Evolutionary conservation across 2,329 filamentous ascomycete genomes (phyloP), one percentile per base, ranked within the genome.

Genomic region (Juglanconis oblonga): DNA sequence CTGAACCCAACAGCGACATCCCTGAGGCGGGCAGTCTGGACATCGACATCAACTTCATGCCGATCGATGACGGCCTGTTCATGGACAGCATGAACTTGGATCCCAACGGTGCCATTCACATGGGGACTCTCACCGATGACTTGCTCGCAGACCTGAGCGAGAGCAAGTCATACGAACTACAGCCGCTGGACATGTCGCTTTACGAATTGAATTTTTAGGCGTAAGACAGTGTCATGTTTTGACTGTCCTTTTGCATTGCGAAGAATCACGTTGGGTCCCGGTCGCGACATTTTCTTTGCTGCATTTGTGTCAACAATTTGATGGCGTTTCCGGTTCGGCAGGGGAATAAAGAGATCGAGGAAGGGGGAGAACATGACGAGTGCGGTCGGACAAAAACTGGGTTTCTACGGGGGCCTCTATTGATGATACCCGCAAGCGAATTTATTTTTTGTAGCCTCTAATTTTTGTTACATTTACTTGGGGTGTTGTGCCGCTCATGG

Each of bases 1-100:
- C 85, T 45, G 85, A 87, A 66, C 82, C 83, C 9, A 87, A 81
- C 62, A 87, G 84, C 67, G 85, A 88, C 65, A 81, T 87, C 17
- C 80, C 83, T 3, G 85, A 87, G 59, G 77, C 76, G 5, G 76
- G 79, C 3, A 70, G 73, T 14, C 73, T 86, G 13, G 84, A 87
- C 48, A 79, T 86, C 53, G 81, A 79, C 36, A 68, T 82, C 33
- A 72, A 75, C 51, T 86, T 81, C 2, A 79, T 81, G 49, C 38
- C 58, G 14, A 54, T 54, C 10, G 58, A 59, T 9, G 61, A 59
- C 29, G 52, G 53, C 50, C 59, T 79, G 36, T 74, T 81, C 44
- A 67, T 83, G 65, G 74, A 76, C 57, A 75, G 66, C 44, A 57
- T 63, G 53, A 52, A 55, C 44, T 38, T 45, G 9, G 17, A 48